Percentiles rank a stretch among this genome's conserved stretches.
Conservation (phyloP, 2,329 filamentous ascomycete genomes). For the Claviceps paspali region DNA sequence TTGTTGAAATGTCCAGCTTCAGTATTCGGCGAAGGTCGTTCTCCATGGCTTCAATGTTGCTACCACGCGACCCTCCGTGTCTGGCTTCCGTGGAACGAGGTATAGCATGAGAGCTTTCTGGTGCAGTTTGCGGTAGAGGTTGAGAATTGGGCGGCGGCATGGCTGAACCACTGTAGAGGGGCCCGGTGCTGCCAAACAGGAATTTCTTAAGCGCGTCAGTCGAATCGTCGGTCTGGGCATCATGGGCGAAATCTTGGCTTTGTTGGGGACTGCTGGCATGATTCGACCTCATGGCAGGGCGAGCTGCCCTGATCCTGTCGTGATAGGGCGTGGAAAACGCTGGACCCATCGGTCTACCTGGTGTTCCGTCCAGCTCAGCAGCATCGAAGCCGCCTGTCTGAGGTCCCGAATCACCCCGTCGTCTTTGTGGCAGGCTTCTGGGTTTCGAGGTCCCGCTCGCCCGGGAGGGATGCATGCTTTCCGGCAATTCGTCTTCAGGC, state of each 20-base stretch:
- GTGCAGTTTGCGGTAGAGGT: neutral
- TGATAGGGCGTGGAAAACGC: slow-evolving; percentile 54
- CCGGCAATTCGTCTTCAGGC: neutral
- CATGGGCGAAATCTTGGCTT: neutral
- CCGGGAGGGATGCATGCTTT: neutral
- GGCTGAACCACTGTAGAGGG: neutral
- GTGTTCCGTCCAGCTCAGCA: slow-evolving; percentile 47
- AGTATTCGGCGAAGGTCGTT: slow-evolving; percentile 37
- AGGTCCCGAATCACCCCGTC: slow-evolving; percentile 11
- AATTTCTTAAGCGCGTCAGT: slow-evolving; percentile 41
- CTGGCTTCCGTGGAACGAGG: neutral
- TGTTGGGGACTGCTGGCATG: neutral
- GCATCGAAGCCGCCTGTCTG: slow-evolving; percentile 13
- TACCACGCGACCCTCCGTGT: slow-evolving; percentile 3
- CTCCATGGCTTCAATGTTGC: slow-evolving; percentile 34
- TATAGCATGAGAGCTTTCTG: neutral
- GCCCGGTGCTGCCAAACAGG: slow-evolving; percentile 29
- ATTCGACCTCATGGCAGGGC: slow-evolving; percentile 15
- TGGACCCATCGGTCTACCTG: slow-evolving; percentile 40
- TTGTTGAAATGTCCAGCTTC: slow-evolving; percentile 24
- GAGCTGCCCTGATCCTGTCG: slow-evolving; percentile 43
- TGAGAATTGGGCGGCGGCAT: neutral
- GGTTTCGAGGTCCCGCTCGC: slow-evolving; percentile 12
- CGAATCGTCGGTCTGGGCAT: slow-evolving; percentile 14
- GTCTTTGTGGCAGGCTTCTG: slow-evolving; percentile 12